phyloP scores from a whole-genome alignment of 352 stramenopile genomes.

The Phytophthora foliorum region DNA sequence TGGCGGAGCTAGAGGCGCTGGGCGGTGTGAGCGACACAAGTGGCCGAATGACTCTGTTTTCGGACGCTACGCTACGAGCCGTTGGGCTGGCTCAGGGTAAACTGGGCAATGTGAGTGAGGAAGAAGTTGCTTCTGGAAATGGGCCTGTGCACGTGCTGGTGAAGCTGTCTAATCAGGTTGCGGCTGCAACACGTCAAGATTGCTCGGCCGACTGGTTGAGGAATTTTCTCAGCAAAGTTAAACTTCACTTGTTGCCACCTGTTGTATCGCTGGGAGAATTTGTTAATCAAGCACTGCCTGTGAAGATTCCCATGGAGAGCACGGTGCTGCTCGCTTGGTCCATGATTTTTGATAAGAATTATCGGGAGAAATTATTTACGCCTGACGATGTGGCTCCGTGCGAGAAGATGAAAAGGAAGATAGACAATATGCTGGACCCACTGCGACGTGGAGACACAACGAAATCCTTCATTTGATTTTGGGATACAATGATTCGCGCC shows the following conservation, averaged over 20 bases:
- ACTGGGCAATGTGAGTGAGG: no score
- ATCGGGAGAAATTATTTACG: slow-evolving; percentile 10
- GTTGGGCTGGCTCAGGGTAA: no score
- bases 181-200: background rate
- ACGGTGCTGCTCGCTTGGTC: background rate
- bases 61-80: no score
- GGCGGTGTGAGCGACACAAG: no score
- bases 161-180: background rate
- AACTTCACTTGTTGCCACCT: no score
- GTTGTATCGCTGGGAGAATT: slow-evolving; percentile 1
- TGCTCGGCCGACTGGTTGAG: background rate
- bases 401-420: slow-evolving; percentile 8
- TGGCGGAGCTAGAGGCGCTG: no score
- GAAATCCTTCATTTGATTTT: slow-evolving; percentile 7
- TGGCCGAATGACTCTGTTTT: no score
- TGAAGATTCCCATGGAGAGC: slow-evolving; percentile 15
- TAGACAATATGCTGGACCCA: slow-evolving; percentile 1
- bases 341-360: background rate
- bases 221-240: background rate
- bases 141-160: no score
- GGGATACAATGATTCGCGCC: slow-evolving; percentile 16
- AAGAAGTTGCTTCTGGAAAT: no score
- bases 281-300: slow-evolving; percentile 7
- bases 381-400: slow-evolving; percentile 3
- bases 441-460: slow-evolving; percentile 3